These are phyloP conservation scores for Lycium barbarum DNA, from an alignment of 257 asterid genomes.

Conservation along the genomic window DNA sequence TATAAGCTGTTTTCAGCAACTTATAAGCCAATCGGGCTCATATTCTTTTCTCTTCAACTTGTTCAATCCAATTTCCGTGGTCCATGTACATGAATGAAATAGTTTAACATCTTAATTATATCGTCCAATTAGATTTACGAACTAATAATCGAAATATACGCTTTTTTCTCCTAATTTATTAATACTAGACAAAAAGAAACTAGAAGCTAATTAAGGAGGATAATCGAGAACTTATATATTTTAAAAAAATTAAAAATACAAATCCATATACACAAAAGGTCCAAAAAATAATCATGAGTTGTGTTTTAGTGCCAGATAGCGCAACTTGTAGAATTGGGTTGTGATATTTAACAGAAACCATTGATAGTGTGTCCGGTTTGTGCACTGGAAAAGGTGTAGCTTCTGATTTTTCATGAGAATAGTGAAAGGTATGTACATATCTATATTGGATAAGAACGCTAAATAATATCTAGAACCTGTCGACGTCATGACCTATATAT, in stretches of 20 bases:
- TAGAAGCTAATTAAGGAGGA: background rate
- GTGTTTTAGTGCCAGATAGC: background rate
- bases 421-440: background rate
- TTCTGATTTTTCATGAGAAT: background rate
- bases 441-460: background rate
- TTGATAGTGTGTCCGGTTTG: conserved; percentile 16
- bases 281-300: background rate
- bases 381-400: background rate
- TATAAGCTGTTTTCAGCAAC: too few species aligned
- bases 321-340: conserved; percentile 16
- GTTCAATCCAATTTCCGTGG: background rate
- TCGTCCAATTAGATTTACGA: too few species aligned
- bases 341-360: background rate
- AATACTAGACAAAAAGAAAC: background rate
- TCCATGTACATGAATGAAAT: background rate
- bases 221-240: background rate
- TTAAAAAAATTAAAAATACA: background rate
- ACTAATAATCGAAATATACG: too few species aligned
- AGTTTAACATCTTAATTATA: background rate
- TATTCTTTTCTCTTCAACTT: too few species aligned
- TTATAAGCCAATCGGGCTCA: too few species aligned
- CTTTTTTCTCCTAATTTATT: too few species aligned
- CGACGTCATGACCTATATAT: background rate
- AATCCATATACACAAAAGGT: background rate
- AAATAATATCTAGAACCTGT: background rate